These are phyloP conservation scores for Eurotiales sp. DNA, from an alignment of 2,329 filamentous ascomycete species.

Conservation along the genomic window DNA sequence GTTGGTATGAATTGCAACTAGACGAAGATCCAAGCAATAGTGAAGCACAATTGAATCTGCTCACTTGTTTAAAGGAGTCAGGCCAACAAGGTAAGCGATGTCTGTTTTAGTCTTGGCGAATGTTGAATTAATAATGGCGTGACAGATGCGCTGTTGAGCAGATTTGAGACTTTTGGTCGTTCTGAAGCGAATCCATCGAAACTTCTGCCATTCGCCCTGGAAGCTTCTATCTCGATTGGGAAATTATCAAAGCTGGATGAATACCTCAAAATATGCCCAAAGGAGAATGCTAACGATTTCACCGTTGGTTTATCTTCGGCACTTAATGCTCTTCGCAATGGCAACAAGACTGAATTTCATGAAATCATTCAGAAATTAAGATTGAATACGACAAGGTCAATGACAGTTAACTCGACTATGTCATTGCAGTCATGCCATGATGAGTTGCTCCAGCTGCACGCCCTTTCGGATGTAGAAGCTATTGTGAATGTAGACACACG, in stretches of 20 bases:
- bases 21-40: slow-evolving; percentile 72
- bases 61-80: slow-evolving; percentile 90
- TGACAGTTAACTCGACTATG: slow-evolving; percentile 72
- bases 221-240: slow-evolving; percentile 86
- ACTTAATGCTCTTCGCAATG: slow-evolving; percentile 57
- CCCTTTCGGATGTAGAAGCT: slow-evolving; percentile 80
- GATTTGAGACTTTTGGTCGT: slow-evolving; percentile 70
- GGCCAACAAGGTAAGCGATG: slow-evolving; percentile 75
- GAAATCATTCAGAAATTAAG: slow-evolving; percentile 62
- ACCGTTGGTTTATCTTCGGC: slow-evolving; percentile 74
- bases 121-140: not conserved
- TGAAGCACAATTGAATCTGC: slow-evolving; percentile 75
- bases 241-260: slow-evolving; percentile 73
- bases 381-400: slow-evolving; percentile 65
- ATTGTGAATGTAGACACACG: slow-evolving; percentile 54
- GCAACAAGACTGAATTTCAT: slow-evolving; percentile 51
- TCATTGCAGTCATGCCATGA: slow-evolving; percentile 84
- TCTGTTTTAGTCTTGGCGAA: not conserved
- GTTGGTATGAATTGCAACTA: slow-evolving; percentile 92
- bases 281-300: slow-evolving; percentile 60
- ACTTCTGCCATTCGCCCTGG: slow-evolving; percentile 78
- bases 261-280: slow-evolving; percentile 51
- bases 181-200: slow-evolving; percentile 53
- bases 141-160: slow-evolving; percentile 76
- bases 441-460: slow-evolving; percentile 79